Evolutionary conservation across 306 rosid species (phyloP).

Genomic region (Casuarina cunninghamiana): DNA sequence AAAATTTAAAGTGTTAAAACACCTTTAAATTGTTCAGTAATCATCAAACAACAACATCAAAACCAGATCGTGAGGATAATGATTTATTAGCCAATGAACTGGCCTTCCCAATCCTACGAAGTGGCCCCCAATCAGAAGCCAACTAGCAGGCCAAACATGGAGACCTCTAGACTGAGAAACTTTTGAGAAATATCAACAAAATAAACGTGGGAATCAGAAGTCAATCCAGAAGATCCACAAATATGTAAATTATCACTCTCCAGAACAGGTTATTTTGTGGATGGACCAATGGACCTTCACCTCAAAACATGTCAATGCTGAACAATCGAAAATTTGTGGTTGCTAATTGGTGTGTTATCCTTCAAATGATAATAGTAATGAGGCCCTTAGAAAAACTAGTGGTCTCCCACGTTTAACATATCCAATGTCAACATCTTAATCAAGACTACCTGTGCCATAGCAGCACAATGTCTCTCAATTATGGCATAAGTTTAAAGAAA

Average conservation of each 20-base stretch:
- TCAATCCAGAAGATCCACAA: background rate
- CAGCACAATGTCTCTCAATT: background rate
- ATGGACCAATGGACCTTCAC: background rate
- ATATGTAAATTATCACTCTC: background rate
- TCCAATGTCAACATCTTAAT: background rate
- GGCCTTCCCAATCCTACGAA: background rate
- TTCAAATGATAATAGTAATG: background rate
- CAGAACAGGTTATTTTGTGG: background rate
- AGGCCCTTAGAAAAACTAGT: background rate
- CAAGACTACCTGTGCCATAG: background rate
- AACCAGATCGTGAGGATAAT: background rate
- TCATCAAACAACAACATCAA: background rate
- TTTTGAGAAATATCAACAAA: background rate
- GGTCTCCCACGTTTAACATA: background rate
- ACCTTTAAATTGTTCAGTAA: background rate
- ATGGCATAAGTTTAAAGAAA: background rate
- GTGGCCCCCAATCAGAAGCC: background rate
- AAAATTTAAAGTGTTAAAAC: conserved; percentile 10
- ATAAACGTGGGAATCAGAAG: background rate
- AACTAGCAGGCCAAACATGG: background rate
- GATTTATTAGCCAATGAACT: background rate
- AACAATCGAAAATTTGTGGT: background rate
- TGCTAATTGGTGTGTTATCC: background rate
- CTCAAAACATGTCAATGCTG: too few relatives aligned
- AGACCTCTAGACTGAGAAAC: background rate